Evolutionary conservation across 108 stramenopile species (phyloP).

Genomic region (Pseudonitzschia pungens): DNA sequence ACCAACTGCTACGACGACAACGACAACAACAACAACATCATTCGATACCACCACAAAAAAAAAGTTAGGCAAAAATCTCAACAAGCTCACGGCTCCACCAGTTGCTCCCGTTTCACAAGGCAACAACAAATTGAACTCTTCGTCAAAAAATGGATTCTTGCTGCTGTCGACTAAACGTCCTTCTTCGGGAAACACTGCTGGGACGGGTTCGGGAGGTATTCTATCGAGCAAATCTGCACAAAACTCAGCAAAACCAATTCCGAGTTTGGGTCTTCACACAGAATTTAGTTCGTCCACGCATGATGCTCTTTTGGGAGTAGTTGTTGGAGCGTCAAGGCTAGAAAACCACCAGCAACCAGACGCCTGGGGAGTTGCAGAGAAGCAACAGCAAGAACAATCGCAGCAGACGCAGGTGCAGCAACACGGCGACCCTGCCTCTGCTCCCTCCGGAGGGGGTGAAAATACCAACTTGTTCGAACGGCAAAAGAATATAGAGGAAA

Average conservation of each 20-base stretch:
- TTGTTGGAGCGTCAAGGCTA: conserved; percentile 39
- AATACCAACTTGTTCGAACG: conserved; percentile 1
- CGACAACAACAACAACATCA: neutral
- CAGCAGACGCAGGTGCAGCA: neutral
- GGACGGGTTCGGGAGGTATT: conserved; percentile 35
- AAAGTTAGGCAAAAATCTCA: conserved; percentile 87
- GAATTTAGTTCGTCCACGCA: conserved; percentile 45
- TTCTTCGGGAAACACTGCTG: conserved; percentile 24
- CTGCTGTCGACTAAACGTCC: conserved; percentile 76
- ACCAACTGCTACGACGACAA: conserved; percentile 5
- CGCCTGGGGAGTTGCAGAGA: conserved; percentile 56
- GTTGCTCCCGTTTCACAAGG: conserved; percentile 47
- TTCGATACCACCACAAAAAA: conserved; percentile 50
- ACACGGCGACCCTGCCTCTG: neutral
- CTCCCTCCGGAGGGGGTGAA: neutral
- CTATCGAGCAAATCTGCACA: conserved; percentile 39
- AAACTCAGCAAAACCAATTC: conserved; percentile 31
- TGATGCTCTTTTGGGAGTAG: conserved; percentile 47
- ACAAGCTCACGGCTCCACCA: conserved; percentile 75
- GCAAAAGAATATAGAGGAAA: conserved; percentile 6
- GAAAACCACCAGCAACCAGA: conserved; percentile 39
- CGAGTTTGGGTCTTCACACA: conserved; percentile 32
- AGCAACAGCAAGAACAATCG: conserved; percentile 16
- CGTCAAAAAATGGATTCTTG: conserved; percentile 66
- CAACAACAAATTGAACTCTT: conserved; percentile 22